Percentiles rank a stretch among this genome's conserved stretches.
phyloP scores from a whole-genome alignment of 1,284 basidiomycete species.

The Anthracocystis setariae region DNA sequence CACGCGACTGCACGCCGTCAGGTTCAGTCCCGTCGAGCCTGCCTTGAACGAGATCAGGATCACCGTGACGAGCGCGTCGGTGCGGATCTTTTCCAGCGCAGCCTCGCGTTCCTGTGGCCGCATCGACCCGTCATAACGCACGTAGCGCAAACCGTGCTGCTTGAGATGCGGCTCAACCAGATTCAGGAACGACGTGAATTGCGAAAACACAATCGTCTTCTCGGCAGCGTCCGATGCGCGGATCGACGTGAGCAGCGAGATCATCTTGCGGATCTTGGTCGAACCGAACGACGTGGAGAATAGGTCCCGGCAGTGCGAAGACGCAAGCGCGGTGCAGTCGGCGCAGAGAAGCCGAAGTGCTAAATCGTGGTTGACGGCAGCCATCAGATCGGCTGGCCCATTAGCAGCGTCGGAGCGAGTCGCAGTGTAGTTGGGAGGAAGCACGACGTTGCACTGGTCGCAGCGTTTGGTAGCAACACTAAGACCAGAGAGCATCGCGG shows the following conservation, averaged over 20 bases:
- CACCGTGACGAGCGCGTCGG: slow-evolving; percentile 73
- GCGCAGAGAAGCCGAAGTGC: slow-evolving; percentile 43
- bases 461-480: slow-evolving; percentile 69
- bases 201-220: slow-evolving; percentile 83
- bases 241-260: slow-evolving; percentile 78
- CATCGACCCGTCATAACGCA: slow-evolving; percentile 91
- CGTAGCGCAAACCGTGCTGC: slow-evolving; percentile 76
- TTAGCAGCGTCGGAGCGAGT: slow-evolving; percentile 1
- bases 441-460: slow-evolving; percentile 47
- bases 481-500: slow-evolving; percentile 78
- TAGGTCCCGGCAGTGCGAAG: slow-evolving; percentile 23
- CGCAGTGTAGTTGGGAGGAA: slow-evolving; percentile 5
- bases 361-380: slow-evolving; percentile 18
- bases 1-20: slow-evolving; percentile 93
- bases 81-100: slow-evolving; percentile 79
- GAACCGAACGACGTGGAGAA: slow-evolving; percentile 70
- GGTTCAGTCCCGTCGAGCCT: slow-evolving; percentile 90
- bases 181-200: slow-evolving; percentile 91
- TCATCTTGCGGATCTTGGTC: slow-evolving; percentile 85
- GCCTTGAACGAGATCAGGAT: slow-evolving; percentile 98
- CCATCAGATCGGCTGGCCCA: slow-evolving; percentile 25
- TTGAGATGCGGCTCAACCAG: slow-evolving; percentile 84
- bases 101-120: slow-evolving; percentile 78
- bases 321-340: slow-evolving; percentile 44
- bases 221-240: slow-evolving; percentile 74